phyloP scores from a whole-genome alignment of 352 stramenopile genomes.

The Phytophthora pisi region DNA sequence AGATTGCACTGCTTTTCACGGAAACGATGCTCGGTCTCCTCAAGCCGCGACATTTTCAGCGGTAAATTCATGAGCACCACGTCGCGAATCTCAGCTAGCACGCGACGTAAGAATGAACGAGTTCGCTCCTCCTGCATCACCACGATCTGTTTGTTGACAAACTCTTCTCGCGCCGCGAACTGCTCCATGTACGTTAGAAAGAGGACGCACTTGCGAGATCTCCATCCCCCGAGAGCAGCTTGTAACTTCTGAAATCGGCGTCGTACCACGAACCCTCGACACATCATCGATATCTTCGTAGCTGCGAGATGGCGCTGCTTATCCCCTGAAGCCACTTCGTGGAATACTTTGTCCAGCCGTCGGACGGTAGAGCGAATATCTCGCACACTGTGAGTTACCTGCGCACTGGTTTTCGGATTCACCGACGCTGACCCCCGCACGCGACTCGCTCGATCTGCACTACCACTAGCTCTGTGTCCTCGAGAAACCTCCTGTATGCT shows the following conservation, averaged over 20 bases:
- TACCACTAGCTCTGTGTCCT: conserved; percentile 7
- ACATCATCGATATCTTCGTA: conserved; percentile 66
- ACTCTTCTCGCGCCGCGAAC: conserved; percentile 70
- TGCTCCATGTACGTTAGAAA: conserved; percentile 65
- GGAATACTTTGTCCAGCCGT: conserved; percentile 76
- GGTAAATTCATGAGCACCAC: conserved; percentile 74
- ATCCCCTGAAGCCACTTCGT: conserved; percentile 73
- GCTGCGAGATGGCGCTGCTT: conserved; percentile 76
- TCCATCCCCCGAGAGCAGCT: conserved; percentile 57
- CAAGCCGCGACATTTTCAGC: conserved; percentile 48
- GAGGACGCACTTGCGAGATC: conserved; percentile 40
- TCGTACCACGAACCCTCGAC: conserved; percentile 56
- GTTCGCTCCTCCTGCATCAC: conserved; percentile 49
- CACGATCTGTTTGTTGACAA: conserved; percentile 59
- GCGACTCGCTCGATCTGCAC: conserved; percentile 1
- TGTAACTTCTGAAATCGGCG: conserved; percentile 51
- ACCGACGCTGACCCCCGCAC: conserved; percentile 2
- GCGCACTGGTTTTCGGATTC: conserved; percentile 46
- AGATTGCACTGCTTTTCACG: conserved; percentile 47
- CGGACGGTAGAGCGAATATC: conserved; percentile 69
- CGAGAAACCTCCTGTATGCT: conserved; percentile 54
- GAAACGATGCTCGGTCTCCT: conserved; percentile 66
- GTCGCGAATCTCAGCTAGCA: conserved; percentile 72
- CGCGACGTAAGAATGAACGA: conserved; percentile 42
- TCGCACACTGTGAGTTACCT: conserved; percentile 64